Base-by-base conservation (phyloP, 2,329 filamentous ascomycete species). In the Sordariomycetes sp. region DNA sequence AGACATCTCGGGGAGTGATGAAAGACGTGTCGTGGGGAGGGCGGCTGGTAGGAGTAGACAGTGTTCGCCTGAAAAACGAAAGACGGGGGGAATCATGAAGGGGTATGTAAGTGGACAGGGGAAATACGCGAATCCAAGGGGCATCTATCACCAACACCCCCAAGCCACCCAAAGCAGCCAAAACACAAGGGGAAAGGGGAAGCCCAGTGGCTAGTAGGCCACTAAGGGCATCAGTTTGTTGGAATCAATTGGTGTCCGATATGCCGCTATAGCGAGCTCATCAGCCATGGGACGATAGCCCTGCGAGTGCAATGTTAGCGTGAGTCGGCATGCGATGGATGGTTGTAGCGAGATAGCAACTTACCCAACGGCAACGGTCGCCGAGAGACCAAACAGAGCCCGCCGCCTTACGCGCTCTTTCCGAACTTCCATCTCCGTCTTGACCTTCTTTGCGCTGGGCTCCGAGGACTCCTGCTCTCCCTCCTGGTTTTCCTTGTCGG, bases 311-410 rank as follows among this genome's bases (percentile, higher is more conserved):
- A 1, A 34, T 8, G 24, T 65, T 65, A 69, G 63, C 55, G 54
- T 8, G 48, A 32, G n/a, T 24, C 16, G 3, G 37, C 10, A 40
- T 66, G 18, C 24, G 53, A 18, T 14, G n/a, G 16, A 4, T 53
- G 14, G 40, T 37, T 5, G 16, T 43, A 37, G 22, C 54, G 53
- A 6, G 16, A 40, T 1, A 32, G 28, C 28, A 50, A 87, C 91
- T 76, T 82, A 97, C 94, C 92, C 92, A 71, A 97, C 81, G 59
- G 89, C 90, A 70, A 97, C 80, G 53, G 90, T 94, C 59, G 90
- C 90, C 62, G 87, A 89, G 57, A 97, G 82, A 60, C 94, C 93
- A 62, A 96, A 80, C 61, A 96, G 76, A 53, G 94, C 90, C 68
- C 91, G 84, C 72, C 86, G 90, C 74, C 90, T 87, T 63, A 97